phyloP scores from a whole-genome alignment of 106 monocot genomes.

The Xerophyta viscosa region DNA sequence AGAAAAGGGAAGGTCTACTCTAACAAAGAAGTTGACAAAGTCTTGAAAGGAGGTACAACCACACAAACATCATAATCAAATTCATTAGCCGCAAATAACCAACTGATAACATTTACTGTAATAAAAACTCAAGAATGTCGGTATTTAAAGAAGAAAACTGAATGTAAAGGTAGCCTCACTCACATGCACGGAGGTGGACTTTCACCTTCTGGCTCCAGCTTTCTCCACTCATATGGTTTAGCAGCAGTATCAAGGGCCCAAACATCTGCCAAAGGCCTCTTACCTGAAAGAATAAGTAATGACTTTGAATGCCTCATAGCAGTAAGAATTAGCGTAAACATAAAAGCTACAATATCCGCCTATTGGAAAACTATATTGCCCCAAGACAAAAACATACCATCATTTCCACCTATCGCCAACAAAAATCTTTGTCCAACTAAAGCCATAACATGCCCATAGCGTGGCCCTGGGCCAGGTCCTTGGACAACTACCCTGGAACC shows the following conservation, averaged over 20 bases:
- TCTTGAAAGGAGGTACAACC: too few species aligned
- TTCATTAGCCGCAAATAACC: too few species aligned
- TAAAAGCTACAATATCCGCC: background rate
- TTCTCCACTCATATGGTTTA: slow-evolving; percentile 97
- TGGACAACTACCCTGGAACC: slow-evolving; percentile 84
- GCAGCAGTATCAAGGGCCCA: slow-evolving; percentile 99
- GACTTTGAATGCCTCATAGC: background rate
- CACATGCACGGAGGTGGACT: slow-evolving; percentile 99
- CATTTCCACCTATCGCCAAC: slow-evolving; percentile 95
- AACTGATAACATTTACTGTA: too few species aligned
- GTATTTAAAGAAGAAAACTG: too few species aligned
- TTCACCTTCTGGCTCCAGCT: slow-evolving; percentile 99
- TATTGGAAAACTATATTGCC: background rate
- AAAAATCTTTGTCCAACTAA: slow-evolving; percentile 97
- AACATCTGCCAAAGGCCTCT: slow-evolving; percentile 95
- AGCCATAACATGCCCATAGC: slow-evolving; percentile 99
- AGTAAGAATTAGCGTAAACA: background rate
- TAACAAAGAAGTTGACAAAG: too few species aligned
- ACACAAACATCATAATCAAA: too few species aligned
- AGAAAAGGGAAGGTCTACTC: too few species aligned
- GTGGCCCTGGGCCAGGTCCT: slow-evolving; percentile 96
- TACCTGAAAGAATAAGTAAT: slow-evolving; percentile 48
- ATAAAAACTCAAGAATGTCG: too few species aligned
- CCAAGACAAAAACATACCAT: slow-evolving; percentile 35
- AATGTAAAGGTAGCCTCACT: too few species aligned